Base-by-base conservation (phyloP, 331 rosid genomes). In the Stylosanthes scabra region DNA sequence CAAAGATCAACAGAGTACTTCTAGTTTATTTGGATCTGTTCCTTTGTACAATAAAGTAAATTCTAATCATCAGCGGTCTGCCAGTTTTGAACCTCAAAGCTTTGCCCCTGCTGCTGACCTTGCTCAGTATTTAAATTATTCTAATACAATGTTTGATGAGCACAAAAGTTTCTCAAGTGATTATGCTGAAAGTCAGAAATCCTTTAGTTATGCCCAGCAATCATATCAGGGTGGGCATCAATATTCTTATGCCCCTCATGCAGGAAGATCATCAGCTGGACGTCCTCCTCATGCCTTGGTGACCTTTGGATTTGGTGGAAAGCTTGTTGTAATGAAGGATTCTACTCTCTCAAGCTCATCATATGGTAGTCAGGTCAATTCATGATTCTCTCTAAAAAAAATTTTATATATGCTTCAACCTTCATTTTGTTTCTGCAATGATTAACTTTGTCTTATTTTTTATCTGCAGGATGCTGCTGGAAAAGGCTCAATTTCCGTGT, bases 301-400 rank as follows among this genome's bases (percentile, higher is more conserved):
- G 34, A 87, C 97, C 40, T 94, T 94, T 31, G 97, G 99, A 16
- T 94, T 94, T 79, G 99, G 99, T 7, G 97, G 99, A 74, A 94
- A 91, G 80, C 97, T 94, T 81, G 62, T 94, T 29, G 61, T 94
- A 77, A 86, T 88, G 99, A 91, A 89, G 78, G 89, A 85, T 72
- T 77, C 71, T 63, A 84, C 85, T 78, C 70, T 70, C 41, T 51
- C 73, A 74, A 78, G 83, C 80, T 80, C 89, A 51, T 81, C 89
- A 2, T 84, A 74, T 69, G 96, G 90, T 74, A 82, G 83, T 79
- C 96, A 91, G 97, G 97, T 94, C 77, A 77, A 87, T 60, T 74
- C 81, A 39, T 60, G 68, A 66, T 79, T 57, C 83, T 67, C 67
- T 74, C 52, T 13, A 31, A 9, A 71, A 57, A 12, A 49, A 68